Conservation (phyloP, 495 filamentous ascomycete genomes). For the Tuber indicum region DNA sequence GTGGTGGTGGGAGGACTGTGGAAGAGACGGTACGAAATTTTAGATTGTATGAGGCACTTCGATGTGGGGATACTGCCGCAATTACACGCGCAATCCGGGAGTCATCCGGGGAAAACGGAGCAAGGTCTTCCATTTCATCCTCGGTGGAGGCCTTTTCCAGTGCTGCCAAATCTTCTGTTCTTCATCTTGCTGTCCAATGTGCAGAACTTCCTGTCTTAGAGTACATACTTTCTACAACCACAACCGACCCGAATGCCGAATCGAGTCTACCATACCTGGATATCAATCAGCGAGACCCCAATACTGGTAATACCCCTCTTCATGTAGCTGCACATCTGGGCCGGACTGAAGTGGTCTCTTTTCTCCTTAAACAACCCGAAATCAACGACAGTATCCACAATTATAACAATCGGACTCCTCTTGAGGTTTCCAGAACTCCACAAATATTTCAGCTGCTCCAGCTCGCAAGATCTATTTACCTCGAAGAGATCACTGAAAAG, state of each 20-base stretch:
- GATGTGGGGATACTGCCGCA: conserved; percentile 81
- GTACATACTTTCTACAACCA: conserved; percentile 71
- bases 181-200: conserved; percentile 95
- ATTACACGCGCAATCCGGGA: conserved; percentile 86
- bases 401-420: conserved; percentile 73
- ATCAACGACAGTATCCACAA: conserved; percentile 91
- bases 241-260: conserved; percentile 48
- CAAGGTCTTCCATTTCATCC: conserved; percentile 50
- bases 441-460: conserved; percentile 95
- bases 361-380: conserved; percentile 68
- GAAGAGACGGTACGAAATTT: conserved; percentile 94
- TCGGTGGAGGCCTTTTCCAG: conserved; percentile 45
- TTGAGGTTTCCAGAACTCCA: conserved; percentile 82
- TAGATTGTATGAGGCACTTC: conserved; percentile 82
- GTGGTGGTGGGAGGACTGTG: conserved; percentile 47
- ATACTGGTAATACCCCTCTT: conserved; percentile 87
- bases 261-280: conserved; percentile 51
- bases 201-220: conserved; percentile 95
- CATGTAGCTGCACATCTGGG: conserved; percentile 83
- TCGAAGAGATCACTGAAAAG: conserved; percentile 74
- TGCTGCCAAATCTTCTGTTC: conserved; percentile 73
- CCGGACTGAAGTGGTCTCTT: conserved; percentile 65
- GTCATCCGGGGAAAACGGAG: conserved; percentile 46
- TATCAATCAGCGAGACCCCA: conserved; percentile 73
- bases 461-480: conserved; percentile 79